phyloP scores from a whole-genome alignment of 495 filamentous ascomycete genomes.

The Penicillium coffeae region DNA sequence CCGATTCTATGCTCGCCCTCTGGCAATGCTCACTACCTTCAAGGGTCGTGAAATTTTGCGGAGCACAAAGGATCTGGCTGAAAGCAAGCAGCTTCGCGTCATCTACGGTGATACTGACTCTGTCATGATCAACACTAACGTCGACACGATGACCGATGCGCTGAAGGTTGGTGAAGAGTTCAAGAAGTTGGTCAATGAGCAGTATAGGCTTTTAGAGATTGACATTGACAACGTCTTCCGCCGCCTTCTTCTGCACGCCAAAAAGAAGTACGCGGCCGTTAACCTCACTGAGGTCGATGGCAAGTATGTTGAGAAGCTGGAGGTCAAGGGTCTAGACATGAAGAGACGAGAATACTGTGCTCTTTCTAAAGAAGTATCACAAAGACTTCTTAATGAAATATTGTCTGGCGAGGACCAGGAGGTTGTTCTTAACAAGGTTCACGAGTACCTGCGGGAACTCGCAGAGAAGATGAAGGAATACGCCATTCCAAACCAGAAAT shows the following conservation, averaged over 20 bases:
- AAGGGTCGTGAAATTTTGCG: constrained; percentile 97
- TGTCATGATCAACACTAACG: constrained; percentile 99
- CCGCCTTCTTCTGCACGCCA: constrained; percentile 87
- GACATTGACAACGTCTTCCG: constrained; percentile 98
- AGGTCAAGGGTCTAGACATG: constrained; percentile 99
- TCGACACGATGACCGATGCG: constrained; percentile 87
- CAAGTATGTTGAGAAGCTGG: constrained; percentile 88
- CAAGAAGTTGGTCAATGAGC: constrained; percentile 79
- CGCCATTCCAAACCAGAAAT: constrained; percentile 71
- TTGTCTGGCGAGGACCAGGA: constrained; percentile 92
- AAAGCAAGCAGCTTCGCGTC: constrained; percentile 80
- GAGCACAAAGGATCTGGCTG: constrained; percentile 91
- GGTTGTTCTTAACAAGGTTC: constrained; percentile 79
- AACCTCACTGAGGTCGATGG: constrained; percentile 87
- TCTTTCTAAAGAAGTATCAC: constrained; percentile 89
- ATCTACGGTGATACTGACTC: constrained; percentile 99
- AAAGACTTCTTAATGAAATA: constrained; percentile 77
- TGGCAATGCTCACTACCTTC: constrained; percentile 93
- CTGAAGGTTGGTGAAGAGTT: constrained; percentile 82
- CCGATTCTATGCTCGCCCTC: constrained; percentile 90
- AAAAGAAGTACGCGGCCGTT: constrained; percentile 99
- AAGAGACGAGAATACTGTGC: constrained; percentile 92
- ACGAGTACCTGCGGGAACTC: constrained; percentile 84
- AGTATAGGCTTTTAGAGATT: constrained; percentile 87
- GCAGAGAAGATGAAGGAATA: constrained; percentile 77